phyloP scores from a whole-genome alignment of 1,139 yeast genomes.

The Scheffersomyces titani region DNA sequence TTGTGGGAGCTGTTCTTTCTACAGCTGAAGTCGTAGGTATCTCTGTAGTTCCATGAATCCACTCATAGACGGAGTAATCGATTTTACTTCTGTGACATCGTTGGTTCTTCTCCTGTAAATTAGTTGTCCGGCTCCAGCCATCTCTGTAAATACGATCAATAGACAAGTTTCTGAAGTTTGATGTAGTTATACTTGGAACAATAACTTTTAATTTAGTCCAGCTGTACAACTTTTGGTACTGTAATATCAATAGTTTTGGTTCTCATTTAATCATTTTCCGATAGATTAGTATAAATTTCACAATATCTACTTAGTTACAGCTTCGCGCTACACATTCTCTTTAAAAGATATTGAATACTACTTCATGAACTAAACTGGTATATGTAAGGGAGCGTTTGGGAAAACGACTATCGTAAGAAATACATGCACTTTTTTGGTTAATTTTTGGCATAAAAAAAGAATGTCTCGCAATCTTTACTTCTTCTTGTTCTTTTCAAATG shows the following conservation, averaged over 20 bases:
- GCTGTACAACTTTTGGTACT: too few relatives aligned
- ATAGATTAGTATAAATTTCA: too few relatives aligned
- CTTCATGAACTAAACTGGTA: background rate
- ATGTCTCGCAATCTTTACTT: constrained; percentile 22
- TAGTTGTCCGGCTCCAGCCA: background rate
- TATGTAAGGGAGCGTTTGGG: background rate
- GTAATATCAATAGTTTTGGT: too few relatives aligned
- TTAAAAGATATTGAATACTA: background rate
- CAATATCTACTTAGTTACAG: background rate
- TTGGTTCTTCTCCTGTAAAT: background rate
- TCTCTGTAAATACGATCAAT: background rate
- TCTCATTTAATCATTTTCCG: too few relatives aligned
- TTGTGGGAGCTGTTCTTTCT: constrained; percentile 80
- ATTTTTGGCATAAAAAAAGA: background rate
- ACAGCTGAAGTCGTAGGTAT: constrained; percentile 90
- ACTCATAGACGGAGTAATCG: background rate
- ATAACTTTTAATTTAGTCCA: background rate
- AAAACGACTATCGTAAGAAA: background rate
- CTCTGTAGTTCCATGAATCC: constrained; percentile 63
- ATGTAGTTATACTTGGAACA: background rate
- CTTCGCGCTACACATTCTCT: background rate
- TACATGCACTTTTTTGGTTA: background rate
- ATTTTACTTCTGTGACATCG: background rate
- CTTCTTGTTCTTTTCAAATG: constrained; percentile 77
- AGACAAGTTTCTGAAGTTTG: background rate